phyloP scores from a whole-genome alignment of 768 basidiomycete genomes.

The Agrocybe praecox region DNA sequence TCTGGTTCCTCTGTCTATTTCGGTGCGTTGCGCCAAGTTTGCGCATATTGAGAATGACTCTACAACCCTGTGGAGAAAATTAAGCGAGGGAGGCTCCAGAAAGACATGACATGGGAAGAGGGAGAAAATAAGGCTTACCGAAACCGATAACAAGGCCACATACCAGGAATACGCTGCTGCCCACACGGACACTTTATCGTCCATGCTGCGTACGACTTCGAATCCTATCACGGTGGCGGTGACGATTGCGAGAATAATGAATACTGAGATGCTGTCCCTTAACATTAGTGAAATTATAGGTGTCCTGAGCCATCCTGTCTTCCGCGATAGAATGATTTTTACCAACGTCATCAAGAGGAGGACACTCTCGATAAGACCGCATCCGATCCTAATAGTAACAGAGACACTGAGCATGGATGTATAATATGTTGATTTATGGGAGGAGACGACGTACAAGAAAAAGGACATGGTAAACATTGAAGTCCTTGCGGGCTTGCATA shows the following conservation, averaged over 20 bases:
- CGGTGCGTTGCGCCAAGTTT: conserved; percentile 3
- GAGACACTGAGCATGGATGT: no score
- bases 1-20: no score
- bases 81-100: background rate
- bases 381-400: conserved; percentile 4
- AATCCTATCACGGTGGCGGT: background rate
- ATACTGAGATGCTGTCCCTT: conserved; percentile 11
- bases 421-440: background rate
- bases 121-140: background rate
- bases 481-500: conserved; percentile 5
- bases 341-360: conserved; percentile 10
- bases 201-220: conserved; percentile 1
- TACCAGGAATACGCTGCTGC: conserved; percentile 10
- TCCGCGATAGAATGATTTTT: background rate
- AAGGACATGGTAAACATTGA: background rate
- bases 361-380: conserved; percentile 1
- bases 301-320: conserved; percentile 6
- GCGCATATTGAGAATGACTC: conserved; percentile 16
- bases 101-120: background rate
- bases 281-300: conserved; percentile 15
- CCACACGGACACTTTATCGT: conserved; percentile 1
- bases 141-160: conserved; percentile 5
- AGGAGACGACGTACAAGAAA: conserved; percentile 2
- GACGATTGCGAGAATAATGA: conserved; percentile 5
- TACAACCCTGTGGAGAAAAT: conserved; percentile 10